These are phyloP conservation scores for Boletus pseudopeckii DNA, from an alignment of 768 basidiomycete species.

Conservation along the genomic window DNA sequence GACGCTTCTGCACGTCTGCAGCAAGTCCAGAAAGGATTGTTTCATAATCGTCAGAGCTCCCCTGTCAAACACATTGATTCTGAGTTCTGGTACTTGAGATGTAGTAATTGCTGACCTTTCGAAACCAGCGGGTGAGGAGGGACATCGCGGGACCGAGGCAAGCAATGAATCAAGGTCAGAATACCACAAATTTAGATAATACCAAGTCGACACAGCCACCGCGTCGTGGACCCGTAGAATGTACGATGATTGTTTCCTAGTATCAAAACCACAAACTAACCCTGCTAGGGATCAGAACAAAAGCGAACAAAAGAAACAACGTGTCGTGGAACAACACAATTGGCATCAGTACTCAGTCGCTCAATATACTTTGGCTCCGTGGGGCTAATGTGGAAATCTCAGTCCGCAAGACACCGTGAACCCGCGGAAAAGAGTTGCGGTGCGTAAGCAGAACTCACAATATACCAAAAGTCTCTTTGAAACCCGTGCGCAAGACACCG, in stretches of 20 bases:
- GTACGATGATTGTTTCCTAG: not conserved
- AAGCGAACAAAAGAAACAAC: too few species aligned
- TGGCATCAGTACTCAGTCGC: too few species aligned
- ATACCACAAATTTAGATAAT: constrained; percentile 14
- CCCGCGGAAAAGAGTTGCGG: too few species aligned
- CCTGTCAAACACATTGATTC: constrained; percentile 6
- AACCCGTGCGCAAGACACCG: not conserved
- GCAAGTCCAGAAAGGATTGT: constrained; percentile 65
- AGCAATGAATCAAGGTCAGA: constrained; percentile 1
- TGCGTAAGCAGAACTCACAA: not conserved
- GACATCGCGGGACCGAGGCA: constrained; percentile 22
- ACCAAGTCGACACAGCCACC: constrained; percentile 22
- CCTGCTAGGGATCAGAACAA: not conserved
- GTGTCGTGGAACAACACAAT: too few species aligned
- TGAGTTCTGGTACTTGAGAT: not conserved
- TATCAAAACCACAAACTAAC: not conserved
- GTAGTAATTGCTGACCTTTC: constrained; percentile 17
- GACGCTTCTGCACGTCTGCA: constrained; percentile 66
- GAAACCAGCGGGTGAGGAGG: constrained; percentile 29
- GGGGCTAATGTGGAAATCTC: too few species aligned
- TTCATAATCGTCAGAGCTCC: constrained; percentile 64
- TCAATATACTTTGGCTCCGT: too few species aligned
- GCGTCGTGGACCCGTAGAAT: not conserved
- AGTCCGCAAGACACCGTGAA: too few species aligned
- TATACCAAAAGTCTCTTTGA: too few species aligned